Evolutionary conservation across 345 rosid species (phyloP), one percentile per base, ranked within the genome.

Genomic region (Nephelium lappaceum): DNA sequence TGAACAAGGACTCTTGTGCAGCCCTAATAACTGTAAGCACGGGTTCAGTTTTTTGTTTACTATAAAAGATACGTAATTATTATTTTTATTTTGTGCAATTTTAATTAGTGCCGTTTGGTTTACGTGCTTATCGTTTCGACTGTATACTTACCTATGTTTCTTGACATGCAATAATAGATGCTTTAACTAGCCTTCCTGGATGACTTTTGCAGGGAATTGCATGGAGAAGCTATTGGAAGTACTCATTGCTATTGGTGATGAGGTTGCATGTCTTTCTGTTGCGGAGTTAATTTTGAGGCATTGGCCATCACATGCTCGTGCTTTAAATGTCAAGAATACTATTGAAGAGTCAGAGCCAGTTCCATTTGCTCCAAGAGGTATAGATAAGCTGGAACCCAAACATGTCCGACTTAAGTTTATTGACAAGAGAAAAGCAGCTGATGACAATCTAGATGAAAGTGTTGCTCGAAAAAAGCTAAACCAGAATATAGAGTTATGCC

Each of bases 291-390:
- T 96, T 86, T 83, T 96, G 87, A 91, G 95, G 86, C 98, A 90
- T 61, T 96, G 99, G 99, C 99, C 99, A 73, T 96, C 97, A 36
- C 99, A 96, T 91, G 82, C 94, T 84, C 97, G 99, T 80, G 97
- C 99, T 64, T 82, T 94, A 88, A 83, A 88, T 82, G 98, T 96
- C 57, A 92, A 94, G 89, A 81, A 74, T 71, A 86, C 89, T 43
- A 93, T 94, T 70, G 91, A 94, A 85, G 97, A 92, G 75, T 81
- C 90, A 70, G 97, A 94, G 63, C 76, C 88, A 68, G 86, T 87
- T 79, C 98, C 94, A 45, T 94, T 92, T 89, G 90, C 92, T 69
- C 98, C 99, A 25, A 89, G 89, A 83, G 99, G 98, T 82, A 91
- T 96, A 84, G 98, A 96, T 91, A 94, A 89, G 80, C 88, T 96